Percentiles rank a stretch among this genome's conserved stretches.
Evolutionary conservation across 306 rosid species (phyloP).

Genomic region (Corylus avellana): DNA sequence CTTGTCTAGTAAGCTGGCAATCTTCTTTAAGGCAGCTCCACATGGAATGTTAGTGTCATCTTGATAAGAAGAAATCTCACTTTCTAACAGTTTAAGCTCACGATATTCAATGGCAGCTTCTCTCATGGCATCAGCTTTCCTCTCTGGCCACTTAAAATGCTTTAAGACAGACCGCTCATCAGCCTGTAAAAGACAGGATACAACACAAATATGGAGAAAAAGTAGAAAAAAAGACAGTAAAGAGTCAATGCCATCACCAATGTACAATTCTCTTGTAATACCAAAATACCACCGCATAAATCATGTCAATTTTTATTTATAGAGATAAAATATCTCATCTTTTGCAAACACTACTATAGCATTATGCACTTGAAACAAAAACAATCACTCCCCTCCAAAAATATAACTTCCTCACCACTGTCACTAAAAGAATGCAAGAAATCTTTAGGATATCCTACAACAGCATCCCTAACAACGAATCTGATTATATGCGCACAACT

Average conservation of each 20-base stretch:
- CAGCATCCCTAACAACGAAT: background rate
- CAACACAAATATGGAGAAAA: slow-evolving; percentile 11
- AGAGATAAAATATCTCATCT: background rate
- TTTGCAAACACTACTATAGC: background rate
- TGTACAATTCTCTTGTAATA: background rate
- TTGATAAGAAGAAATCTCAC: slow-evolving; percentile 65
- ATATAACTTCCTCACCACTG: background rate
- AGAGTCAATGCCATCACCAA: background rate
- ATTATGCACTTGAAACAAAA: background rate
- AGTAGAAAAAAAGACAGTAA: background rate
- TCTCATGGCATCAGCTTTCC: slow-evolving; percentile 88
- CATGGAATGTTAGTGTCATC: slow-evolving; percentile 76
- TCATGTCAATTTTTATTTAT: background rate
- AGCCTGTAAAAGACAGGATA: slow-evolving; percentile 55
- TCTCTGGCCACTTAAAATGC: slow-evolving; percentile 98
- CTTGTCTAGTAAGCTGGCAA: slow-evolving; percentile 86
- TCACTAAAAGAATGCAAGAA: background rate
- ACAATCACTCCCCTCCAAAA: background rate
- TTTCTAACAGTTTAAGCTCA: slow-evolving; percentile 68
- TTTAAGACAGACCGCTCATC: slow-evolving; percentile 87
- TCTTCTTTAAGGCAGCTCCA: slow-evolving; percentile 77
- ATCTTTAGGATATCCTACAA: background rate
- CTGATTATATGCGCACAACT: slow-evolving; percentile 2
- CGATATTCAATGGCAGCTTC: slow-evolving; percentile 94
- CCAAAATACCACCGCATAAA: background rate